phyloP scores from a whole-genome alignment of 75 land plant genomes.

The Pinus albicaulis region DNA sequence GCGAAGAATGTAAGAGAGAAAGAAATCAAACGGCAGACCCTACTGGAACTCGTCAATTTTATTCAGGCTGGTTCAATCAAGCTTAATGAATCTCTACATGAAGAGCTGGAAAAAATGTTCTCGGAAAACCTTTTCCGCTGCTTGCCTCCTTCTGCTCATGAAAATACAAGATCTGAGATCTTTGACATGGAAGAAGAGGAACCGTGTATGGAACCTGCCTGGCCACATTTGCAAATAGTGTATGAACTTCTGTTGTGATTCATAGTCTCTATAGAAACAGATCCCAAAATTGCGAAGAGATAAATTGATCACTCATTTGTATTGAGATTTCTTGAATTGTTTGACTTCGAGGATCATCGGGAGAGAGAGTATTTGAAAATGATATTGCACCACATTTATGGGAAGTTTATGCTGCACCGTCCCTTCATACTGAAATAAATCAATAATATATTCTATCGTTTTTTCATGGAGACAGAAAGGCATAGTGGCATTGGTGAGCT shows the following conservation, averaged over 20 bases:
- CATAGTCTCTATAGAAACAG: slow-evolving; percentile 40
- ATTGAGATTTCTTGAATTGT: slow-evolving; percentile 36
- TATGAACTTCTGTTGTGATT: slow-evolving; percentile 54
- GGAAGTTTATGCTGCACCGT: slow-evolving; percentile 72
- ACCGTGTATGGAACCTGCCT: slow-evolving; percentile 60
- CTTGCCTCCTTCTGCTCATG: slow-evolving; percentile 36
- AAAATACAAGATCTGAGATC: slow-evolving; percentile 16
- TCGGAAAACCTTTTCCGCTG: slow-evolving; percentile 42
- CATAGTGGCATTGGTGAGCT: slow-evolving; percentile 67
- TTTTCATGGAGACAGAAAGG: slow-evolving; percentile 56
- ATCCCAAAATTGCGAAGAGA: slow-evolving; percentile 63
- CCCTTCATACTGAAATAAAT: slow-evolving; percentile 56
- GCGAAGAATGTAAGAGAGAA: slow-evolving; percentile 38
- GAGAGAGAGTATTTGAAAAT: slow-evolving; percentile 67
- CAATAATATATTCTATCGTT: slow-evolving; percentile 55
- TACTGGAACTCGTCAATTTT: slow-evolving; percentile 52
- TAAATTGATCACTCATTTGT: slow-evolving; percentile 56
- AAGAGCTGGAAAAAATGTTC: slow-evolving; percentile 47
- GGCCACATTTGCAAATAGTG: slow-evolving; percentile 60
- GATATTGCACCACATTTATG: slow-evolving; percentile 58
- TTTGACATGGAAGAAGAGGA: slow-evolving; percentile 59
- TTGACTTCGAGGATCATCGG: slow-evolving; percentile 63
- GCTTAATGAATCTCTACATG: slow-evolving; percentile 36
- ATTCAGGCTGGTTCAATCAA: slow-evolving; percentile 11
- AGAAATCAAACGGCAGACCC: slow-evolving; percentile 48